Base-by-base conservation (phyloP, 1,284 basidiomycete species). In the Ganoderma leucocontextum region DNA sequence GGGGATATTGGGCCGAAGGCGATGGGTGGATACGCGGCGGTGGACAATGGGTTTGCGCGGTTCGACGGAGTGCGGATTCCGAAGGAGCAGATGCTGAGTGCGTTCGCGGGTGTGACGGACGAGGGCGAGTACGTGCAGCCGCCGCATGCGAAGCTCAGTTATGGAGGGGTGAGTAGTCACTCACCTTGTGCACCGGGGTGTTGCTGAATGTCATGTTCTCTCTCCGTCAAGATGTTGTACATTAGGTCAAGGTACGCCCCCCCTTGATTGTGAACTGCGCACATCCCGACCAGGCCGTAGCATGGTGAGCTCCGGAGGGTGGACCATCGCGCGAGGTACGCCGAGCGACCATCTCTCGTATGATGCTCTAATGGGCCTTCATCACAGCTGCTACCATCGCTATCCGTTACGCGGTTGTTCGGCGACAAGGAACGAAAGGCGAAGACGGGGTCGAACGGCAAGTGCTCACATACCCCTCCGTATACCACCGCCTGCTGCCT, bases 1-100 rank as follows among this genome's bases (percentile, higher is more conserved):
- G 93, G 93, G 6, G 93, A 95, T 73, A 94, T 95, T 65, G 93
- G 93, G 13, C 89, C 91, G 2, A 93, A 93, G 73, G 87, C 87
- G 1, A 80, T 89, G 72, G 84, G 78, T 29, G 91, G 87, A 2
- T 87, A 80, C 70, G 78, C 83, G 0, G 77, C 88, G 0, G 81
- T 85, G 5, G 93, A 95, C 75, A 92, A 95, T 69, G 93, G 93
- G 2, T 95, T 87, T 71, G 89, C 87, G 25, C 83, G 86, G 12
- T 94, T 95, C 75, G 78, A 90, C 73, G 88, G 86, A 67, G 87
- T 94, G 66, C 85, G 89, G n/a, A 89, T 95, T 66, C 92, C 93
- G 0, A 86, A 89, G 63, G 84, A 85, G 67, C 83, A 93, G 65
- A 95, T 95, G 93, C 85, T 95, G 10, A 90, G 88, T 49, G 89